phyloP scores from a whole-genome alignment of 495 filamentous ascomycete species.

The Patellaria atrata region DNA sequence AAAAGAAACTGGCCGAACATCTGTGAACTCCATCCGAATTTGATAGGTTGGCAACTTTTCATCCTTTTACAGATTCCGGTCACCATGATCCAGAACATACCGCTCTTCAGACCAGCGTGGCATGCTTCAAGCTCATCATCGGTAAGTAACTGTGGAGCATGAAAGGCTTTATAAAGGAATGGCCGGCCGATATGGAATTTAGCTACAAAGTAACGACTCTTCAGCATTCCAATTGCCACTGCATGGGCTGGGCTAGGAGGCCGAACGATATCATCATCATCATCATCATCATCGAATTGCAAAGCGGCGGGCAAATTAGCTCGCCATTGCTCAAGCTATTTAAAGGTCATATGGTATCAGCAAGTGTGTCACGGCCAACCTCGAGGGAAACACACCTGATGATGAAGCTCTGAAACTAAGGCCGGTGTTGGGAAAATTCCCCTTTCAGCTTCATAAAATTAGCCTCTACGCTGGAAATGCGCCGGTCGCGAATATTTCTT shows the following conservation, averaged over 20 bases:
- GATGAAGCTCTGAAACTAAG: slow-evolving; percentile 14
- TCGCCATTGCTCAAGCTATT: slow-evolving; percentile 18
- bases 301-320: slow-evolving; percentile 14
- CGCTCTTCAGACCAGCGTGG: slow-evolving; percentile 5
- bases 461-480: too few relatives aligned
- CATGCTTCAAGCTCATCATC: slow-evolving; percentile 9
- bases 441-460: too few relatives aligned
- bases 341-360: too few relatives aligned
- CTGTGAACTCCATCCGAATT: slow-evolving; percentile 18
- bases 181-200: slow-evolving; percentile 18
- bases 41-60: slow-evolving; percentile 12
- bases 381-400: too few relatives aligned
- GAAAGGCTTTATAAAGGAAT: slow-evolving; percentile 18
- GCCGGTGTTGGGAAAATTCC: slow-evolving; percentile 7
- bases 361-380: too few relatives aligned
- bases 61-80: slow-evolving; percentile 14
- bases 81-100: slow-evolving; percentile 14
- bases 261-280: slow-evolving; percentile 4
- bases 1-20: slow-evolving; percentile 15
- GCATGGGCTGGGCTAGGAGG: slow-evolving; percentile 16
- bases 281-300: slow-evolving; percentile 12
- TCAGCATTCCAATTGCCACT: slow-evolving; percentile 17
- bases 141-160: slow-evolving; percentile 8
- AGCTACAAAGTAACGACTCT: slow-evolving; percentile 15
- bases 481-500: too few relatives aligned